phyloP scores from a whole-genome alignment of 192 early-diverging fungal species.

The Geranomyces michiganensis region DNA sequence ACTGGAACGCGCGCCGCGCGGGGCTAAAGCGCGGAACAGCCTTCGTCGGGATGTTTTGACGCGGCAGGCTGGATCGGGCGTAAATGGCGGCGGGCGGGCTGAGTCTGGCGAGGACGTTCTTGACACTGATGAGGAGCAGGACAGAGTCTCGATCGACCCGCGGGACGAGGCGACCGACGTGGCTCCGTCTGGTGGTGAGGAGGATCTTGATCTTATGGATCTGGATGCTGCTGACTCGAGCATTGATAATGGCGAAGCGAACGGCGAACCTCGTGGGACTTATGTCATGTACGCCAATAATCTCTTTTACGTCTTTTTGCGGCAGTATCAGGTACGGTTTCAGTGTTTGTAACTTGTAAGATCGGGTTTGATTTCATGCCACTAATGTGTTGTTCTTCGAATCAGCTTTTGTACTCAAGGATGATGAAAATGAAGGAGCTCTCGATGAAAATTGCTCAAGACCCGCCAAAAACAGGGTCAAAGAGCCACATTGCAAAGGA shows the following conservation, averaged over 20 bases:
- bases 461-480: conserved; percentile 56
- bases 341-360: conserved; percentile 6
- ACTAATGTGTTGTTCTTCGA: conserved; percentile 12
- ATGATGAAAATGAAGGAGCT: conserved; percentile 78
- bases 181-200: background rate
- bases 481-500: conserved; percentile 63
- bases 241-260: conserved; percentile 4
- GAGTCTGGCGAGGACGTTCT: conserved; percentile 24
- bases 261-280: conserved; percentile 29
- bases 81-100: conserved; percentile 1
- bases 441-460: conserved; percentile 58
- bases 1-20: background rate
- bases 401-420: conserved; percentile 83
- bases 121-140: conserved; percentile 40
- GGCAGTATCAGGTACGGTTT: conserved; percentile 73
- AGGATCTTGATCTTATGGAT: conserved; percentile 20
- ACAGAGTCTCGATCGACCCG: conserved; percentile 12
- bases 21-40: background rate
- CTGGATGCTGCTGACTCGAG: conserved; percentile 1
- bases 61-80: background rate
- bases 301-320: conserved; percentile 84
- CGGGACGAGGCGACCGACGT: background rate
- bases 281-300: conserved; percentile 87
- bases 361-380: background rate
- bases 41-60: conserved; percentile 20